Evolutionary conservation across 2,329 filamentous ascomycete species (phyloP).

Genomic region (Arthrobotrys musiformis): DNA sequence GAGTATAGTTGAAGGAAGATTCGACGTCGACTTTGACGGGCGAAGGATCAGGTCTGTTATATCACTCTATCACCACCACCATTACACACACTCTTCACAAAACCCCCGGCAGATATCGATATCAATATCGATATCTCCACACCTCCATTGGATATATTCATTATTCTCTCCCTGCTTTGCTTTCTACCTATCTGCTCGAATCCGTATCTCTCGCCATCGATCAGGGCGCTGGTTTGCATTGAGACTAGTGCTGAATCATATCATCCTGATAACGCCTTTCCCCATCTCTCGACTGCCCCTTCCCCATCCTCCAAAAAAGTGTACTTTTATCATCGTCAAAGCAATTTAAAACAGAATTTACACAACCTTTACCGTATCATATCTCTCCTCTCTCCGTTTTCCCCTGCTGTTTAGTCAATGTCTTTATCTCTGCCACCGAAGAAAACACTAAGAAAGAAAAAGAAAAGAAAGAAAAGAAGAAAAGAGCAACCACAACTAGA

Average conservation of each 20-base stretch:
- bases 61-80: background rate
- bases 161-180: conserved; percentile 11
- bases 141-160: conserved; percentile 27
- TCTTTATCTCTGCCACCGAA: conserved; percentile 24
- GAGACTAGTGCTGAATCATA: background rate
- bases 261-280: conserved; percentile 14
- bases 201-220: too few relatives aligned
- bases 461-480: background rate
- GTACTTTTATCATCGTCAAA: conserved; percentile 52
- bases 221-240: background rate
- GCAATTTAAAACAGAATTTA: conserved; percentile 47
- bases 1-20: background rate
- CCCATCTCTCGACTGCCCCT: background rate
- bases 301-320: conserved; percentile 5
- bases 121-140: background rate
- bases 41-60: conserved; percentile 18
- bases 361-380: conserved; percentile 29
- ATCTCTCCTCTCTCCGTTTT: conserved; percentile 20
- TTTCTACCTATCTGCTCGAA: conserved; percentile 5
- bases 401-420: conserved; percentile 1
- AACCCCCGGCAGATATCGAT: background rate
- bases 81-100: background rate
- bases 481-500: too few relatives aligned
- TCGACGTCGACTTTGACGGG: background rate
- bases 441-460: background rate